Evolutionary conservation across 345 rosid genomes (phyloP).

Genomic region (Moricandia arvensis): DNA sequence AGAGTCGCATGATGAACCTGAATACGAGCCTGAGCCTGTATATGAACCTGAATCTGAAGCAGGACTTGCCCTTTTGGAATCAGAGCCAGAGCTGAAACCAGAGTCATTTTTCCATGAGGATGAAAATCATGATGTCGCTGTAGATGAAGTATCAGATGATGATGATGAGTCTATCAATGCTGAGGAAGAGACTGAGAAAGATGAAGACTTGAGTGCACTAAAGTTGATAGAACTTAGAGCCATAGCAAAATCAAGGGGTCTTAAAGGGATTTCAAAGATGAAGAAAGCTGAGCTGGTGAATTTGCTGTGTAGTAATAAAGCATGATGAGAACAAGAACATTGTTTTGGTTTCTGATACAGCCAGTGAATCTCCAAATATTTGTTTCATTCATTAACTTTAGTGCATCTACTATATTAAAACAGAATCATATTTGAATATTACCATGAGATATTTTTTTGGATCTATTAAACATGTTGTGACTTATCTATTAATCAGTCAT

Average conservation of each 20-base stretch:
- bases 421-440: too few species aligned
- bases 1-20: slow-evolving; percentile 39
- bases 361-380: neutral
- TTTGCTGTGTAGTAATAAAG: slow-evolving; percentile 42
- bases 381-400: slow-evolving; percentile 10
- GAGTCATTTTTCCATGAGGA: slow-evolving; percentile 27
- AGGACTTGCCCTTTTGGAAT: slow-evolving; percentile 15
- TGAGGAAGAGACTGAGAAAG: slow-evolving; percentile 30
- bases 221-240: slow-evolving; percentile 65
- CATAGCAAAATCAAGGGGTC: slow-evolving; percentile 69
- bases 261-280: slow-evolving; percentile 78
- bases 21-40: slow-evolving; percentile 24
- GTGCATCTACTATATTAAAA: too few species aligned
- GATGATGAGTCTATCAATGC: slow-evolving; percentile 29
- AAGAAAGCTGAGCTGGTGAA: slow-evolving; percentile 61
- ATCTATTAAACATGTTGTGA: too few species aligned
- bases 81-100: slow-evolving; percentile 35
- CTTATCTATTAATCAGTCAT: too few species aligned
- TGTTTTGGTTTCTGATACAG: slow-evolving; percentile 4
- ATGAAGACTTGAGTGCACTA: slow-evolving; percentile 48
- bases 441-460: too few species aligned
- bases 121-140: slow-evolving; percentile 14
- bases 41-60: slow-evolving; percentile 11
- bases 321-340: slow-evolving; percentile 26
- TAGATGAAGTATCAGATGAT: slow-evolving; percentile 34